A percentile compares a stretch with the other conserved stretches of the same genome.
phyloP scores from a whole-genome alignment of 345 rosid genomes.

The Dipteronia dyeriana region DNA sequence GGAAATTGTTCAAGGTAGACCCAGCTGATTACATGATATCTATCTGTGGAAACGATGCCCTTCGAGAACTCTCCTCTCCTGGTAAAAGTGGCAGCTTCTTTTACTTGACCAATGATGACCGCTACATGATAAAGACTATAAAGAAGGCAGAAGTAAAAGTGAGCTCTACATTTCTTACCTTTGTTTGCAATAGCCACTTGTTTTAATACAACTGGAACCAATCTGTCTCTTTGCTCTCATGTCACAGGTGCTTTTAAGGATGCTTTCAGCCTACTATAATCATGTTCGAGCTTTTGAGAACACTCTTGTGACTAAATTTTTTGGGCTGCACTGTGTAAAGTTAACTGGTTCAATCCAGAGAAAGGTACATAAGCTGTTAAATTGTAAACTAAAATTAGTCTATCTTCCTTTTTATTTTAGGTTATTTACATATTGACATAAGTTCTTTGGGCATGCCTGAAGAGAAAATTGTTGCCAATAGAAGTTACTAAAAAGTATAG shows the following conservation, averaged over 20 bases:
- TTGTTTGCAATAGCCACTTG: neutral
- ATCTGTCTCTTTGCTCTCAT: slow-evolving; percentile 7
- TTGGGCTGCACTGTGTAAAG: slow-evolving; percentile 87
- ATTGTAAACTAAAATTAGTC: neutral
- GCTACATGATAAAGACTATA: slow-evolving; percentile 94
- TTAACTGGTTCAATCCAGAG: slow-evolving; percentile 75
- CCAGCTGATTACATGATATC: slow-evolving; percentile 97
- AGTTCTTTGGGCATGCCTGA: neutral
- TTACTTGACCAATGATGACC: slow-evolving; percentile 85
- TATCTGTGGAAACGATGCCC: slow-evolving; percentile 90
- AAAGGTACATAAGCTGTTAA: slow-evolving; percentile 49
- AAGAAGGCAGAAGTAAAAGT: slow-evolving; percentile 92
- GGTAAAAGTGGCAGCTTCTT: slow-evolving; percentile 99
- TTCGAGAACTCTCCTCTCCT: slow-evolving; percentile 91
- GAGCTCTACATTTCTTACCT: slow-evolving; percentile 15
- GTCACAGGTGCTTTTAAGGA: slow-evolving; percentile 77
- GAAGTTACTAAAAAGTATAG: too few species aligned
- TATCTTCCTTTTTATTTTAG: neutral
- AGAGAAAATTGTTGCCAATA: too few species aligned
- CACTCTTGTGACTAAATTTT: slow-evolving; percentile 75
- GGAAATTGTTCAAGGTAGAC: slow-evolving; percentile 92
- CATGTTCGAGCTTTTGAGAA: slow-evolving; percentile 86
- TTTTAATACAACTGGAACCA: neutral
- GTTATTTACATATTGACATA: neutral
- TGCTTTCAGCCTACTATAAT: slow-evolving; percentile 91